phyloP scores from a whole-genome alignment of 1,284 basidiomycete genomes.

The Pseudozyma sp. region DNA sequence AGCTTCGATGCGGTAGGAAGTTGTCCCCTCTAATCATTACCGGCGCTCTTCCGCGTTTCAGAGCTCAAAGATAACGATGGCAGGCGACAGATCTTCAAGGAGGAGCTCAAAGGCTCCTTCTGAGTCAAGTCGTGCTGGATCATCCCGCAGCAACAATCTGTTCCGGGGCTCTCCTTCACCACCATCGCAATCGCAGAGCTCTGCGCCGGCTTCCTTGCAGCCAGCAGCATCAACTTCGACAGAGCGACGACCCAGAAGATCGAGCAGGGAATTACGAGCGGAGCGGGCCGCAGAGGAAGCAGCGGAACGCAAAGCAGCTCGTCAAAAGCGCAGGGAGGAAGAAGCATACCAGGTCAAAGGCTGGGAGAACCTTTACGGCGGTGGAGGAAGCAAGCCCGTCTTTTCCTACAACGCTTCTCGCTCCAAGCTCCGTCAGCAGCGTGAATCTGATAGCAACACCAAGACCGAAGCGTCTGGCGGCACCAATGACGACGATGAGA shows the following conservation, averaged over 20 bases:
- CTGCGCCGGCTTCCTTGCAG: neutral
- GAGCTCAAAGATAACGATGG: neutral
- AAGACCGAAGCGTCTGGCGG: too few species aligned
- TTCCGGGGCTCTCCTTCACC: conserved; percentile 15
- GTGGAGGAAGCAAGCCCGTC: conserved; percentile 23
- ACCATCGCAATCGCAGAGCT: neutral
- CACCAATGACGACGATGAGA: neutral
- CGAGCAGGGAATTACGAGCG: neutral
- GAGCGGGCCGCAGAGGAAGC: conserved; percentile 1
- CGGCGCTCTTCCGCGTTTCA: neutral
- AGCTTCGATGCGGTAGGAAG: too few species aligned
- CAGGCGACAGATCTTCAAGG: neutral
- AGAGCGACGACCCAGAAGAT: neutral
- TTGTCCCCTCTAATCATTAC: too few species aligned
- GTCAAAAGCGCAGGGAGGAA: conserved; percentile 27
- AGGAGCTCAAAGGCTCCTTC: conserved; percentile 9
- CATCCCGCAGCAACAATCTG: conserved; percentile 12
- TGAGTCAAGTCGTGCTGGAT: neutral
- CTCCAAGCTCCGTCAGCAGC: neutral
- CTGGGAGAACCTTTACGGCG: conserved; percentile 36
- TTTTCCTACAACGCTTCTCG: conserved; percentile 7
- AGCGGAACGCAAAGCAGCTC: conserved; percentile 20
- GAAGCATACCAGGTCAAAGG: conserved; percentile 29
- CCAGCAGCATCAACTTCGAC: neutral
- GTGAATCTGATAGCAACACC: too few species aligned